Evolutionary conservation across 2,329 filamentous ascomycete species (phyloP).

Genomic region (Botryotinia narcissicola): DNA sequence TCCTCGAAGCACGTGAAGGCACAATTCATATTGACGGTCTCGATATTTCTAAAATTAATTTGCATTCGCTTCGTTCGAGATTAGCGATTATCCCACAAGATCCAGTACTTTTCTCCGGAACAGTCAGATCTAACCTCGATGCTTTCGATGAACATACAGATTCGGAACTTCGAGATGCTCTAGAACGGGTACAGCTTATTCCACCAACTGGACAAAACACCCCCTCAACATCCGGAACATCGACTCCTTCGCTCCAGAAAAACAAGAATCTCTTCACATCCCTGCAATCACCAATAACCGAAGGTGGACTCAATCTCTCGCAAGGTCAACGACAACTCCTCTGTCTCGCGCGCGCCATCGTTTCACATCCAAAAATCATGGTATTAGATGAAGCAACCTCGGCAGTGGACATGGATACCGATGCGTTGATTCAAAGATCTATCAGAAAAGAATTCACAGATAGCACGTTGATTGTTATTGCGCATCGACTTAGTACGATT

Average conservation of each 20-base stretch:
- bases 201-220: constrained; percentile 30
- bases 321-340: constrained; percentile 76
- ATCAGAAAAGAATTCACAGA: constrained; percentile 71
- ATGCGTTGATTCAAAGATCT: constrained; percentile 68
- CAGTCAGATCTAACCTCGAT: constrained; percentile 73
- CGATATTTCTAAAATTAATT: constrained; percentile 69
- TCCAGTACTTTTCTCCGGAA: constrained; percentile 78
- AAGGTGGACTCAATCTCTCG: constrained; percentile 71
- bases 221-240: constrained; percentile 40
- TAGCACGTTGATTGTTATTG: constrained; percentile 70
- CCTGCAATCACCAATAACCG: constrained; percentile 62
- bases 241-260: constrained; percentile 36
- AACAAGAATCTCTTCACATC: constrained; percentile 66
- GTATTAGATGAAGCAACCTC: constrained; percentile 78
- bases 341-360: constrained; percentile 70
- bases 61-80: constrained; percentile 68
- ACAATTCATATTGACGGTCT: constrained; percentile 69
- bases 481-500: constrained; percentile 73
- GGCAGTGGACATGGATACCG: constrained; percentile 75
- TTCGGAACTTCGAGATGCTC: constrained; percentile 64
- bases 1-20: constrained; percentile 67
- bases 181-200: constrained; percentile 65
- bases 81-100: constrained; percentile 82
- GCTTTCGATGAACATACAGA: constrained; percentile 71
- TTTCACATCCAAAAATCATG: constrained; percentile 71